phyloP scores from a whole-genome alignment of 1,284 basidiomycete species.

The Heterobasidion parviporum region DNA sequence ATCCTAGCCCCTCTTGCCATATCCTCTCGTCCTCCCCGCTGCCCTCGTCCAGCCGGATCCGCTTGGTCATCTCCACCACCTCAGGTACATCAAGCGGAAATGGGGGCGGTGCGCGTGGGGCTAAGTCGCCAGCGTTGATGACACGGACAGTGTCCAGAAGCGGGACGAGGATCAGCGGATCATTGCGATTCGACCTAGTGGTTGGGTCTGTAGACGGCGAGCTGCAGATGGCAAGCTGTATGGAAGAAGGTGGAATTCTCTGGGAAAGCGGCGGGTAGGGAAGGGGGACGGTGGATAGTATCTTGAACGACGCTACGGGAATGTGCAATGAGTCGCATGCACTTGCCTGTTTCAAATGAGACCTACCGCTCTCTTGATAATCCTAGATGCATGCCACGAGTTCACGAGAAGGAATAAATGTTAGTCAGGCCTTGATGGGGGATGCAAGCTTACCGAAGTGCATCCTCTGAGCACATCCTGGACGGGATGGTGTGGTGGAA shows the following conservation, averaged over 20 bases:
- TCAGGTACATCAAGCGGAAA: background rate
- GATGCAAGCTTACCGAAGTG: slow-evolving; percentile 41
- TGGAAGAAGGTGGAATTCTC: background rate
- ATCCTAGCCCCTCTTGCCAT: background rate
- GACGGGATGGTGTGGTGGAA: slow-evolving; percentile 36
- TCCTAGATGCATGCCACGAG: slow-evolving; percentile 34
- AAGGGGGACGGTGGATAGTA: slow-evolving; percentile 42
- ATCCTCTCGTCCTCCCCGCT: background rate
- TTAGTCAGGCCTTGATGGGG: slow-evolving; percentile 7
- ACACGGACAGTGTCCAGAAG: slow-evolving; percentile 33
- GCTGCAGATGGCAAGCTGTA: background rate
- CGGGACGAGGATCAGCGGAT: slow-evolving; percentile 44
- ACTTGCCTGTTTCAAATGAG: background rate
- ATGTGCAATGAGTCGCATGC: background rate
- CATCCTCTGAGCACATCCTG: slow-evolving; percentile 45
- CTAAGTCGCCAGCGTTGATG: background rate
- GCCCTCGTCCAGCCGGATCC: background rate
- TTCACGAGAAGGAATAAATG: background rate
- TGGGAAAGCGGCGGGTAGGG: slow-evolving; percentile 17
- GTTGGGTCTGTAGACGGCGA: background rate
- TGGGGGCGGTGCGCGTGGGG: background rate
- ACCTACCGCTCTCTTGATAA: slow-evolving; percentile 60
- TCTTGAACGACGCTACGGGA: slow-evolving; percentile 49
- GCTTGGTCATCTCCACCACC: background rate
- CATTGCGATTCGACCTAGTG: slow-evolving; percentile 18